Evolutionary conservation across 2,329 filamentous ascomycete genomes (phyloP), one percentile per base, ranked within the genome.

Genomic region (Alternaria postmessia): DNA sequence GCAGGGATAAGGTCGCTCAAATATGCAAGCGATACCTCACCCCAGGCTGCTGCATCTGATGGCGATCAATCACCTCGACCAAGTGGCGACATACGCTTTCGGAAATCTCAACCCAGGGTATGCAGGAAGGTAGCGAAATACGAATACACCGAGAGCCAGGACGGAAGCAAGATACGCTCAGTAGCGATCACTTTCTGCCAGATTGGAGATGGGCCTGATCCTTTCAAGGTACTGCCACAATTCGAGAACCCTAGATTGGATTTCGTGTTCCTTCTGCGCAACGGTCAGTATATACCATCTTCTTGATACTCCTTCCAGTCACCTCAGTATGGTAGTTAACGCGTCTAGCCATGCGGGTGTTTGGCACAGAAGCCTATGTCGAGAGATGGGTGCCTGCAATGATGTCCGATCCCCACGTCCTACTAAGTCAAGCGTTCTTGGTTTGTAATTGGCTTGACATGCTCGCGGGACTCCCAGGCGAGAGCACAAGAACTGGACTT

Each of bases 381-480:
- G 49, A 61, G 16, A 74, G 64, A 59, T 76, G 74, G 73, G 41
- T 74, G 6, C 75, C 71, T 3, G 48, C 53, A 3, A 66, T 76
- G 64, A 57, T 73, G 7, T 63, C 66, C 4, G 61, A 76, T 41
- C 69, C 67, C 1, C 63, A 75, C 26, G 60, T 73, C 18, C 41
- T 75, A 4, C 64, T 76, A 5, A 76, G 70, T 57, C 61, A 67
- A 0, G 67, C 63, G 2, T 49, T 71, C n/a, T 11, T 75, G 8
- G 62, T 67, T 12, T 72, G 72, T 0, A 68, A 68, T 3, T 77
- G 68, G 68, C 57, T 72, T 24, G 75, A 77, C 34, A 75, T 75
- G 69, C 64, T 64, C 18, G 53, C 62, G 7, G 63, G 64, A 5
- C 48, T 34, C 12, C 64, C 60, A 8, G 70, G 63, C 2, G 74